These are phyloP conservation scores for Mallotus repandus DNA, from an alignment of 441 rosid species.

Conservation along the genomic window DNA sequence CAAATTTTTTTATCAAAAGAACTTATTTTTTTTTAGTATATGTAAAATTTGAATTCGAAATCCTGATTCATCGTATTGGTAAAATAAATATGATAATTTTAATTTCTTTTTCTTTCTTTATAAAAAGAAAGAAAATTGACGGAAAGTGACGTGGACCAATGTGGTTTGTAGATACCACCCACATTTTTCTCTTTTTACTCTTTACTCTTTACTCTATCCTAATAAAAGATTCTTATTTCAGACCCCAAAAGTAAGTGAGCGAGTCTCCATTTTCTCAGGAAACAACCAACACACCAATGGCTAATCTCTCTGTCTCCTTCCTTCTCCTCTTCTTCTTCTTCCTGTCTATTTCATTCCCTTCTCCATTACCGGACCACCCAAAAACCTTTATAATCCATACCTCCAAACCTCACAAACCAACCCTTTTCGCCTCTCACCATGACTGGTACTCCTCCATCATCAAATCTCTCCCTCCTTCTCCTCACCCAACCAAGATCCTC, in stretches of 20 bases:
- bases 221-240: not conserved
- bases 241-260: not conserved
- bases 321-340: slow-evolving; percentile 20
- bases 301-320: slow-evolving; percentile 29
- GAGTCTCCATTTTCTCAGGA: slow-evolving; percentile 29
- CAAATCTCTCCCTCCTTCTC: slow-evolving; percentile 48
- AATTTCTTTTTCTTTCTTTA: too few species aligned
- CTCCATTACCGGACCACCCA: slow-evolving; percentile 26
- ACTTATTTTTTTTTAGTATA: too few species aligned
- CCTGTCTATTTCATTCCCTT: slow-evolving; percentile 19
- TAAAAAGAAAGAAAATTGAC: not conserved
- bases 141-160: slow-evolving; percentile 23
- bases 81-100: too few species aligned
- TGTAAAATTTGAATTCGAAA: too few species aligned
- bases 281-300: slow-evolving; percentile 35
- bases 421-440: slow-evolving; percentile 46
- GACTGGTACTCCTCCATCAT: slow-evolving; percentile 65
- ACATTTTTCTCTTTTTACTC: not conserved
- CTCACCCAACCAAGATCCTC: slow-evolving; percentile 49
- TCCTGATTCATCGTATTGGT: too few species aligned
- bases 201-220: not conserved
- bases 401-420: slow-evolving; percentile 56
- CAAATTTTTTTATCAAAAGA: too few species aligned
- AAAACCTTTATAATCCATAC: slow-evolving; percentile 69
- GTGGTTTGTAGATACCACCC: not conserved